Evolutionary conservation across 2,329 filamentous ascomycete genomes (phyloP), one percentile per base, ranked within the genome.

Genomic region (Ophiocordyceps camponoti-floridani): DNA sequence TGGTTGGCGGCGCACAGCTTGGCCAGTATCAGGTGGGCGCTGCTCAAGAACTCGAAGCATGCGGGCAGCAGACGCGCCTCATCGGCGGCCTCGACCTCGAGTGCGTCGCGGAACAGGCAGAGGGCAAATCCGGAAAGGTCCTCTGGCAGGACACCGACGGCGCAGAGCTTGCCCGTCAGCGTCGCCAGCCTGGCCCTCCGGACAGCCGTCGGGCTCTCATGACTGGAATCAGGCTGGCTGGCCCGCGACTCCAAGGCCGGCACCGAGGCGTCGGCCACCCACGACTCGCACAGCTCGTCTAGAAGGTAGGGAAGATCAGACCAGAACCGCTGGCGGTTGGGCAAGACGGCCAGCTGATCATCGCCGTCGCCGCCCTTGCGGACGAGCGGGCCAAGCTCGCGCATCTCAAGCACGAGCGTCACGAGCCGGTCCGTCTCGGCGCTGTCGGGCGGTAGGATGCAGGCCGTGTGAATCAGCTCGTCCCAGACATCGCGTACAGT

Each of bases 381-480:
- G 12, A 14, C 8, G 3, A 49, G 35, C 7, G 31, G 19, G 1
- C 49, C 49, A 16, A 50, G 37, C 33, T 47, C 49, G 26, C 47
- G 43, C 2, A 47, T 27, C 37, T 47, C 46, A 9, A 47, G 31
- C 19, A 50, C n/a, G 26, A 49, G 43, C 7, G 43, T 48, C 4
- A 49, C 46, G 11, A 50, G 45, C 18, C 47, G 41, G 38, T 50
- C 47, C n/a, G 45, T 46, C n/a, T 49, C 46, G 26, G 47, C n/a
- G 35, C 41, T 47, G 13, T 33, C 38, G 12, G 46, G n/a, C 18
- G 49, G 47, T 2, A 47, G 44, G 19, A 47, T 19, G 28, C 42
- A 46, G n/a, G 47, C 47, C 1, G 46, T 45, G 31, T 49, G 43
- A 14, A 50, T 49, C 2, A 50, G 43, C 41, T 49, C 46, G 30